Evolutionary conservation across 345 rosid species (phyloP), one percentile per base, ranked within the genome.

Genomic region (Punica granatum): DNA sequence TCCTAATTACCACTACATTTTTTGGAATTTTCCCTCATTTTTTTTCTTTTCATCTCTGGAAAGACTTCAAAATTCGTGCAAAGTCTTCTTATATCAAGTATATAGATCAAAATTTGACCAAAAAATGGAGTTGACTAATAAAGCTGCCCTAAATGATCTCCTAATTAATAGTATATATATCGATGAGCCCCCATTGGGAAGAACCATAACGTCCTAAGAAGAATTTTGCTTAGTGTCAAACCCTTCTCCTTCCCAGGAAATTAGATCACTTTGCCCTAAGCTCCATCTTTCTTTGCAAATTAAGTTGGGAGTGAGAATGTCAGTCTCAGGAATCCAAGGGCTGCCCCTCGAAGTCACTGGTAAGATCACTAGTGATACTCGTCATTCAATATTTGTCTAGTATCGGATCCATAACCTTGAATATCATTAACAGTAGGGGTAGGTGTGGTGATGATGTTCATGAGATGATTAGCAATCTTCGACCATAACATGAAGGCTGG

Each of bases 261-360:
- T n/a, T n/a, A n/a, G n/a, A n/a, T n/a, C n/a, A n/a, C n/a, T n/a
- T n/a, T n/a, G n/a, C n/a, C n/a, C n/a, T n/a, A 41, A 37, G 46
- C 31, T 1, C 53, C 64, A 30, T 68, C 0, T 37, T 54, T 8
- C 11, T 9, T 25, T n/a, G 32, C 61, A 56, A 3, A 56, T 10
- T 12, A 14, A 56, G 34, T 30, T n/a, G 25, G 6, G n/a, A 28
- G 30, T 56, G 21, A 33, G 32, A 44, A 68, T 82, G 86, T 68
- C 72, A 6, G 33, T 77, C 64, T 73, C 81, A 11, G 84, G 87
- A 54, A 75, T 81, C 67, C 89, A 85, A 60, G 87, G 87, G 49
- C 69, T 81, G 43, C 81, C 84, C 65, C 83, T 85, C 11, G 89
- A 85, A 70, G 79, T 85, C 60, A 82, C 85, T 2, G 85, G 87